These are phyloP conservation scores for Areca catechu DNA, from an alignment of 176 grass and related monocot species.

Conservation along the genomic window DNA sequence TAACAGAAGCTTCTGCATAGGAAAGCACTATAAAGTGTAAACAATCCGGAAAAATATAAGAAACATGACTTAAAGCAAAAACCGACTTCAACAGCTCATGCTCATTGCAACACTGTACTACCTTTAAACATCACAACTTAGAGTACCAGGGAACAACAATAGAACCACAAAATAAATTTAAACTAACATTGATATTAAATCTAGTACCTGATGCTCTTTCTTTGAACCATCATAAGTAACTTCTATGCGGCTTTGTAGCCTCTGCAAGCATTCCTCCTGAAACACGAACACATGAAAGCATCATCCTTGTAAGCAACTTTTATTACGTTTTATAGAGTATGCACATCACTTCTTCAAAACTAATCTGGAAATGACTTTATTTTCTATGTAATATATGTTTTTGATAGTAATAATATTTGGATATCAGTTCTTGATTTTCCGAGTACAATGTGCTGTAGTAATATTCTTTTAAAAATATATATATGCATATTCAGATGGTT, in stretches of 20 bases:
- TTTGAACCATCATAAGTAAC: slow-evolving; percentile 69
- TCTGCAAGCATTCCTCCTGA: slow-evolving; percentile 83
- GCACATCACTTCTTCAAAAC: too few relatives aligned
- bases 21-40: neutral
- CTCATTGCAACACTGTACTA: neutral
- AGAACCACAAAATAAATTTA: neutral
- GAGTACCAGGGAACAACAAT: neutral
- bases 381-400: too few relatives aligned
- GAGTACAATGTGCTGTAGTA: too few relatives aligned
- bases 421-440: too few relatives aligned
- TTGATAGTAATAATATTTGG: too few relatives aligned
- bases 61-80: too few relatives aligned
- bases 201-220: slow-evolving; percentile 75
- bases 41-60: neutral
- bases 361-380: too few relatives aligned
- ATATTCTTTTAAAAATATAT: too few relatives aligned
- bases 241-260: slow-evolving; percentile 79
- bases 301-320: too few relatives aligned
- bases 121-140: neutral
- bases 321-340: too few relatives aligned
- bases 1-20: neutral
- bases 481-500: too few relatives aligned
- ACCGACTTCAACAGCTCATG: neutral
- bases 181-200: slow-evolving; percentile 3
- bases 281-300: neutral